These are phyloP conservation scores for Alloascoidea africana DNA, from an alignment of 805 yeast genomes.

Conservation along the genomic window DNA sequence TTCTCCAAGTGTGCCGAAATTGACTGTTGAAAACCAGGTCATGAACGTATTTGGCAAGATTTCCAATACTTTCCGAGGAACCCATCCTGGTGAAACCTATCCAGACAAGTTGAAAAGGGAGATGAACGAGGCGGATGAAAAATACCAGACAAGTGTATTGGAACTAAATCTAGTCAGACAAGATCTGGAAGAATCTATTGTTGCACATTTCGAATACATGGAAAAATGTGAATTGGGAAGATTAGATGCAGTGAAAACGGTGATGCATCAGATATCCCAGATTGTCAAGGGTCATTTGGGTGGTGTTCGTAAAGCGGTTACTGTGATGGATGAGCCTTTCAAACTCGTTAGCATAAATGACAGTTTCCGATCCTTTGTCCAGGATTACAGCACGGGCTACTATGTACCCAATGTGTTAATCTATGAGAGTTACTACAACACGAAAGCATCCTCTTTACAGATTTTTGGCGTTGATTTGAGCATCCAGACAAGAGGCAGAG, in stretches of 20 bases:
- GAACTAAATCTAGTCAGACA: neutral
- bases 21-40: neutral
- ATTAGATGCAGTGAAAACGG: constrained; percentile 1
- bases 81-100: neutral
- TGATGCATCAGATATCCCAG: constrained; percentile 1
- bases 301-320: neutral
- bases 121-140: neutral
- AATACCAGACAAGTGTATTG: neutral
- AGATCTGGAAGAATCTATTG: neutral
- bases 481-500: neutral
- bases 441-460: constrained; percentile 28
- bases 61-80: neutral
- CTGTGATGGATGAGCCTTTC: constrained; percentile 22
- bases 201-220: constrained; percentile 1
- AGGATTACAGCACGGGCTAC: constrained; percentile 40
- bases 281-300: constrained; percentile 1
- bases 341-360: constrained; percentile 39
- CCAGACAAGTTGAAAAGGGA: neutral
- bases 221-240: constrained; percentile 2
- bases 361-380: constrained; percentile 37
- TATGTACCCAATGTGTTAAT: constrained; percentile 44
- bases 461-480: constrained; percentile 48
- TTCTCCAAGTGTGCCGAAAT: neutral
- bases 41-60: neutral
- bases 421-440: constrained; percentile 50